A percentile compares a stretch with the other conserved stretches of the same genome.
phyloP scores from a whole-genome alignment of 2,329 filamentous ascomycete species.

The Botrytis medusae region DNA sequence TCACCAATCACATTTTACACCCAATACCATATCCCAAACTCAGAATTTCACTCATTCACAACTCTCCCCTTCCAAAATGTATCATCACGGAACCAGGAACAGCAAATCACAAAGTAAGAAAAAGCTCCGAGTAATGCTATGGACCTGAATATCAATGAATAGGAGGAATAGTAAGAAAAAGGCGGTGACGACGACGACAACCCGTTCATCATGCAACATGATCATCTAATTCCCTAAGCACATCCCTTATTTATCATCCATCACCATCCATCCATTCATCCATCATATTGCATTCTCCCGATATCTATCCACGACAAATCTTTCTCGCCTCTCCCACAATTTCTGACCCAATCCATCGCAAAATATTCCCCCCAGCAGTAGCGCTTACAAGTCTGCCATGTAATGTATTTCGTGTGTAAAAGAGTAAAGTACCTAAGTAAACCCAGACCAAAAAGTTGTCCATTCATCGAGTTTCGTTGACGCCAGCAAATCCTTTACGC shows the following conservation, averaged over 20 bases:
- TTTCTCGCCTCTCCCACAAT: neutral
- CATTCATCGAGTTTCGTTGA: slow-evolving; percentile 29
- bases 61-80: neutral
- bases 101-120: slow-evolving; percentile 8
- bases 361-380: slow-evolving; percentile 14
- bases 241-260: slow-evolving; percentile 18
- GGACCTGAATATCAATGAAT: slow-evolving; percentile 22
- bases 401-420: slow-evolving; percentile 24
- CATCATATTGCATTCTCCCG: slow-evolving; percentile 21
- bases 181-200: slow-evolving; percentile 10
- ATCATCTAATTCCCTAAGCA: slow-evolving; percentile 13
- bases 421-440: slow-evolving; percentile 21
- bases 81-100: neutral
- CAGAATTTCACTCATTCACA: neutral
- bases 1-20: neutral
- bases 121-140: slow-evolving; percentile 24
- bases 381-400: neutral
- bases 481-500: slow-evolving; percentile 37
- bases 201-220: slow-evolving; percentile 16
- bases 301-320: slow-evolving; percentile 19
- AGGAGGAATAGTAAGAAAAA: slow-evolving; percentile 20
- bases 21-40: neutral
- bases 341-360: slow-evolving; percentile 11
- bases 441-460: slow-evolving; percentile 26
- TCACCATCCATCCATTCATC: slow-evolving; percentile 13